Percentiles rank a stretch among this genome's conserved stretches.
Evolutionary conservation across 768 basidiomycete genomes (phyloP).

Genomic region (Amanita pseudoporphyria): DNA sequence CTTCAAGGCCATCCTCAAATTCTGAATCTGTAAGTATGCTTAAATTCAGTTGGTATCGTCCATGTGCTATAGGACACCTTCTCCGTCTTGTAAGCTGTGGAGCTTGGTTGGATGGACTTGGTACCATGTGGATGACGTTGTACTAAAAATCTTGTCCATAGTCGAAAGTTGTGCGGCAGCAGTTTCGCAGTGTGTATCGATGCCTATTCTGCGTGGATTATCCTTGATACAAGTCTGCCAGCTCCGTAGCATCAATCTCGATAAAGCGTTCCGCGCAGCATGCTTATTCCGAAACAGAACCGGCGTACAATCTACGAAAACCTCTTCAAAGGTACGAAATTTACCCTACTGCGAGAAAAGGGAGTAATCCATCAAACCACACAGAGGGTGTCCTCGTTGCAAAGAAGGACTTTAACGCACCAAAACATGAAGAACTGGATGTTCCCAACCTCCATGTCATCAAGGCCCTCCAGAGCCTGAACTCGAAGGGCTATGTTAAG

Average conservation of each 20-base stretch:
- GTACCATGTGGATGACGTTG: conserved; percentile 26
- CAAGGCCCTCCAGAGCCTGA: conserved; percentile 63
- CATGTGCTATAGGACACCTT: conserved; percentile 12
- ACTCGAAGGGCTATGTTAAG: conserved; percentile 83
- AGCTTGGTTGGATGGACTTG: conserved; percentile 29
- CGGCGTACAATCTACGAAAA: conserved; percentile 95
- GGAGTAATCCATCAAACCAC: background rate
- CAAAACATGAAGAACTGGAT: conserved; percentile 88
- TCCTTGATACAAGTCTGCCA: conserved; percentile 3
- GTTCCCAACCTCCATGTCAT: conserved; percentile 64
- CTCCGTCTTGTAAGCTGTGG: conserved; percentile 15
- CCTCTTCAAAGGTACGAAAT: conserved; percentile 92
- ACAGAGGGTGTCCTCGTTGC: conserved; percentile 97
- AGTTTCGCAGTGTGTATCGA: conserved; percentile 27
- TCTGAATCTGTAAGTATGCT: conserved; percentile 28
- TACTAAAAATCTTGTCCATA: conserved; percentile 16
- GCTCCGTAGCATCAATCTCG: conserved; percentile 20
- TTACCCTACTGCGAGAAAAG: background rate
- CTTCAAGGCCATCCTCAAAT: conserved; percentile 28
- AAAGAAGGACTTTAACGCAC: conserved; percentile 98
- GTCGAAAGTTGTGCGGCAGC: conserved; percentile 31
- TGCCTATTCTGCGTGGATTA: background rate
- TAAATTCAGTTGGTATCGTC: conserved; percentile 11
- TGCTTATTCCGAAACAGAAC: conserved; percentile 97
- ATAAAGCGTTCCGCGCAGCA: conserved; percentile 41